phyloP scores from a whole-genome alignment of 441 rosid species.

The Populus trichocarpa region DNA sequence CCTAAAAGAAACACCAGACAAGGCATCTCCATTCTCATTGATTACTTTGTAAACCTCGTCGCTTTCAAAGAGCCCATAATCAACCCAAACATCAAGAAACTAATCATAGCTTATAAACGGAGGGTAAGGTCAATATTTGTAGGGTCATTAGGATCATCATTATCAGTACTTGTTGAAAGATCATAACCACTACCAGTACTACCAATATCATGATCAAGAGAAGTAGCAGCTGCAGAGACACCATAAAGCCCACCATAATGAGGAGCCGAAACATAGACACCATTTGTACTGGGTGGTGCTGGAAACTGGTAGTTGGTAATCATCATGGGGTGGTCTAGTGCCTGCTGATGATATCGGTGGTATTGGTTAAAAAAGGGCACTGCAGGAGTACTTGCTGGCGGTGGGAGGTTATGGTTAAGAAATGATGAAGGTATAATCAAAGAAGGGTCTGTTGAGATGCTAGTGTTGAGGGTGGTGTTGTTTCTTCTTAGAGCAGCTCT shows the following conservation, averaged over 20 bases:
- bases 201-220: slow-evolving; percentile 4
- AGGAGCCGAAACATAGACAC: not conserved
- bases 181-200: not conserved
- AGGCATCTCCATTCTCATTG: not conserved
- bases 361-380: not conserved
- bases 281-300: slow-evolving; percentile 1
- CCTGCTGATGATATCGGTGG: not conserved
- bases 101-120: slow-evolving; percentile 36
- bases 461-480: not conserved
- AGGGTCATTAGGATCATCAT: slow-evolving; percentile 26
- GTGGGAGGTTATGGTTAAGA: not conserved
- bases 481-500: slow-evolving; percentile 75
- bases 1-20: not conserved
- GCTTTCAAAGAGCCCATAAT: not conserved
- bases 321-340: slow-evolving; percentile 18
- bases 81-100: not conserved
- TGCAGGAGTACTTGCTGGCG: not conserved
- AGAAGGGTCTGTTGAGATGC: not conserved
- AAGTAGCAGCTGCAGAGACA: slow-evolving; percentile 17
- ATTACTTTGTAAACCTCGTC: not conserved
- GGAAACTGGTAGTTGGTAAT: slow-evolving; percentile 12
- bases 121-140: slow-evolving; percentile 64
- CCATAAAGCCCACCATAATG: slow-evolving; percentile 16
- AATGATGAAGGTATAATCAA: not conserved
- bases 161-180: slow-evolving; percentile 18